phyloP scores from a whole-genome alignment of 352 stramenopile species.

The Pythium insidiosum region DNA sequence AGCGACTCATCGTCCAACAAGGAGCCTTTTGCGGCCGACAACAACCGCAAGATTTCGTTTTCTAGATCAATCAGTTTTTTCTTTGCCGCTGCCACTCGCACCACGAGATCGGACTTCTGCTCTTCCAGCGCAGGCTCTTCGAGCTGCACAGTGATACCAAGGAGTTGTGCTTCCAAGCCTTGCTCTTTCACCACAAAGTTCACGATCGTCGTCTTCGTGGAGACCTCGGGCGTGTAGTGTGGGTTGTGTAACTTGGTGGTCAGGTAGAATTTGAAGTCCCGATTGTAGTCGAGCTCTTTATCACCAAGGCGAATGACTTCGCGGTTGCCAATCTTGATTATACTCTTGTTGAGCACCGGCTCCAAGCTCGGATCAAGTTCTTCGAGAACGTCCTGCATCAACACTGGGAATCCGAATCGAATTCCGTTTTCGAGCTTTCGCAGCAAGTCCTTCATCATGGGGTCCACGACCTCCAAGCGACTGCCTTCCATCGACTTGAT shows the following conservation, averaged over 20 bases:
- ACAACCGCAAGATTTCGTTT: slow-evolving; percentile 91
- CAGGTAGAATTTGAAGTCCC: slow-evolving; percentile 93
- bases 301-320: slow-evolving; percentile 92
- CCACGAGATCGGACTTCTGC: slow-evolving; percentile 89
- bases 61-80: slow-evolving; percentile 95
- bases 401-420: slow-evolving; percentile 87
- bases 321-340: slow-evolving; percentile 92
- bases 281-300: slow-evolving; percentile 94
- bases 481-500: slow-evolving; percentile 92
- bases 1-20: slow-evolving; percentile 92
- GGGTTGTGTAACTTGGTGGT: slow-evolving; percentile 96
- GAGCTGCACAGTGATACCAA: slow-evolving; percentile 91
- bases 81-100: slow-evolving; percentile 89
- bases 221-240: slow-evolving; percentile 93
- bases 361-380: slow-evolving; percentile 94
- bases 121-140: slow-evolving; percentile 93
- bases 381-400: slow-evolving; percentile 95
- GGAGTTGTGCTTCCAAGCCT: slow-evolving; percentile 91
- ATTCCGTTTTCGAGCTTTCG: slow-evolving; percentile 93
- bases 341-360: slow-evolving; percentile 91
- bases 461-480: slow-evolving; percentile 88
- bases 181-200: slow-evolving; percentile 96
- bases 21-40: slow-evolving; percentile 89
- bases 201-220: slow-evolving; percentile 94
- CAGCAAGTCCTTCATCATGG: slow-evolving; percentile 94